Evolutionary conservation across 768 basidiomycete genomes (phyloP).

Genomic region (Pulveroboletus frians): DNA sequence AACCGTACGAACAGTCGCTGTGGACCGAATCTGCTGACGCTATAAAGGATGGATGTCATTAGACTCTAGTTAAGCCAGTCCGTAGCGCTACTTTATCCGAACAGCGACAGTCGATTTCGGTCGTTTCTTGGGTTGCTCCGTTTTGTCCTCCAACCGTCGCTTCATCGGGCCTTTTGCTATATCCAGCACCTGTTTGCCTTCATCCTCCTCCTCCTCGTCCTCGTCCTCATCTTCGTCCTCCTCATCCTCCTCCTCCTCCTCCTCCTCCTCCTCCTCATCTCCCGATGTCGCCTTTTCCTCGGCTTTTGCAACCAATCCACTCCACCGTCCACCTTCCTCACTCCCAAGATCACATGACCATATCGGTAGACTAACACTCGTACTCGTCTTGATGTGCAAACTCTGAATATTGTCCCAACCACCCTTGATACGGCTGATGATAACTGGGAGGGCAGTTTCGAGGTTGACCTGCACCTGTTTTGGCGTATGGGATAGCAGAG

Average conservation of each 20-base stretch:
- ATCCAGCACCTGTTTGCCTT: not conserved
- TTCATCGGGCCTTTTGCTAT: conserved; percentile 3
- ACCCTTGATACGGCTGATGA: conserved; percentile 65
- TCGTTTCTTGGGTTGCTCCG: conserved; percentile 17
- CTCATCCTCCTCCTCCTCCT: not conserved
- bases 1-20: not conserved
- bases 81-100: not conserved
- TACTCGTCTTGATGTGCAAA: conserved; percentile 85
- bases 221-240: not conserved
- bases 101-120: not conserved
- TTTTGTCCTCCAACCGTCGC: conserved; percentile 6
- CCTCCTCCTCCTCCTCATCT: not conserved
- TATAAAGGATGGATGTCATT: conserved; percentile 5
- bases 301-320: conserved; percentile 20
- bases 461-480: conserved; percentile 77
- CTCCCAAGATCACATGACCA: conserved; percentile 78
- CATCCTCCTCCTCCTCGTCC: not conserved
- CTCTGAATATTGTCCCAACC: conserved; percentile 91
- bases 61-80: not conserved
- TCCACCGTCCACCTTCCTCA: conserved; percentile 30
- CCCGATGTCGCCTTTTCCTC: not conserved
- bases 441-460: conserved; percentile 66
- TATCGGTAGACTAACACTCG: conserved; percentile 81
- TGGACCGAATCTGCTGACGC: conserved; percentile 1
- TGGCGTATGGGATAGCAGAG: conserved; percentile 64